phyloP scores from a whole-genome alignment of 228 moss, liverwort and hornwort genomes.

The Sphagnum magellanicum region DNA sequence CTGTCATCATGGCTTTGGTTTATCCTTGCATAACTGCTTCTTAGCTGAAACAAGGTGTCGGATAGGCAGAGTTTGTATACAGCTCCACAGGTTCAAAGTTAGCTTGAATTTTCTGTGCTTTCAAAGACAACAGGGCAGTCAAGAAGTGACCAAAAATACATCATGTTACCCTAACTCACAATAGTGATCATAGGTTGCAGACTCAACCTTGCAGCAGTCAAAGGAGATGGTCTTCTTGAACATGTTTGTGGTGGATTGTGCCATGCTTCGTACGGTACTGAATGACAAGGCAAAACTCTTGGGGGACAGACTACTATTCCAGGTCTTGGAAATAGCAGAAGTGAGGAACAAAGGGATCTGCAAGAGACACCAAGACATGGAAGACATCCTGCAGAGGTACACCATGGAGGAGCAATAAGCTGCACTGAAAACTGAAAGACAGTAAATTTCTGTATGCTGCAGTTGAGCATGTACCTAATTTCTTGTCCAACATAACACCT shows the following conservation, averaged over 20 bases:
- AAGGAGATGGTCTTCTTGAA: constrained; percentile 46
- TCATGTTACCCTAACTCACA: background rate
- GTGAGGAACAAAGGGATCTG: constrained; percentile 32
- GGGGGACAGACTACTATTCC: constrained; percentile 36
- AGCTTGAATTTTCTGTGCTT: background rate
- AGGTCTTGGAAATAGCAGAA: constrained; percentile 41
- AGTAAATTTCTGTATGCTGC: no score
- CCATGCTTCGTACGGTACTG: constrained; percentile 38
- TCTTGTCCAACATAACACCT: no score
- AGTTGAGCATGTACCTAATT: no score
- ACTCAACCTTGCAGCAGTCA: constrained; percentile 36
- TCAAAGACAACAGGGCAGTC: background rate
- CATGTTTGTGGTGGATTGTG: constrained; percentile 75
- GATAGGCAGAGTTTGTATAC: no score
- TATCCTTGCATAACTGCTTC: background rate
- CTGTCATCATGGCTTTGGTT: background rate
- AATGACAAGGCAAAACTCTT: constrained; percentile 36
- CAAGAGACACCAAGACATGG: constrained; percentile 23
- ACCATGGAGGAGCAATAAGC: background rate
- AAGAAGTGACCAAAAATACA: background rate
- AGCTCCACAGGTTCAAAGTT: no score
- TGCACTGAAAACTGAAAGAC: no score
- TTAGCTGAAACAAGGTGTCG: no score
- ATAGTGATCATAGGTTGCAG: constrained; percentile 36
- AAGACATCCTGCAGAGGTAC: constrained; percentile 24